Conservation (phyloP, 2,329 filamentous ascomycete genomes). For the Fusarium proliferatum region DNA sequence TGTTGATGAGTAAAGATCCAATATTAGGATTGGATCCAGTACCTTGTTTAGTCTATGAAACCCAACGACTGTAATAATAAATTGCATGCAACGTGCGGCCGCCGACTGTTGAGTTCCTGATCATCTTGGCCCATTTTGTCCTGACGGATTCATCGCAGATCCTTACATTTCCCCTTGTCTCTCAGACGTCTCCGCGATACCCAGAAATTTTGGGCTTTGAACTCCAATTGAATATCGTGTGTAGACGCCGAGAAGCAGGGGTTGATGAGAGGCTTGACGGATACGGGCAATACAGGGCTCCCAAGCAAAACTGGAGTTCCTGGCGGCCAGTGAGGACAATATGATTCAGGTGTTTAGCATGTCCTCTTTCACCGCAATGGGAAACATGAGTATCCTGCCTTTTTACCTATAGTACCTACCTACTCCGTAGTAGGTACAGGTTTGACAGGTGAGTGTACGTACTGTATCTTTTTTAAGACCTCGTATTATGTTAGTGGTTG, state of each 20-base stretch:
- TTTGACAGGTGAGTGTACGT: not conserved
- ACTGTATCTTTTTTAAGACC: slow-evolving; percentile 8
- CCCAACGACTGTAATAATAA: slow-evolving; percentile 6
- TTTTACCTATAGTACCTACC: not conserved
- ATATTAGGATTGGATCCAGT: not conserved
- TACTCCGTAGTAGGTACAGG: not conserved
- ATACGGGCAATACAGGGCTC: slow-evolving; percentile 15
- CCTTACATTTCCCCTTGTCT: not conserved
- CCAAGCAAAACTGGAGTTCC: slow-evolving; percentile 10
- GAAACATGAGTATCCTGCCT: slow-evolving; percentile 1
- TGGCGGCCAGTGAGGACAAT: slow-evolving; percentile 11
- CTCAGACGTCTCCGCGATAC: slow-evolving; percentile 14
- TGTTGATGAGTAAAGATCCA: not conserved
- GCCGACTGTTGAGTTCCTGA: slow-evolving; percentile 18
- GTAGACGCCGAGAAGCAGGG: slow-evolving; percentile 37
- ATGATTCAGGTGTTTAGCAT: slow-evolving; percentile 4
- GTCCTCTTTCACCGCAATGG: slow-evolving; percentile 1
- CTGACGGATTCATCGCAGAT: slow-evolving; percentile 20
- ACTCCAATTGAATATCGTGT: slow-evolving; percentile 27
- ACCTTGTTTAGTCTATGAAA: not conserved
- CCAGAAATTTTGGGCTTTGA: not conserved
- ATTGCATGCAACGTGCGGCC: slow-evolving; percentile 25
- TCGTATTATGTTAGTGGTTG: slow-evolving; percentile 11
- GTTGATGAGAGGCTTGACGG: slow-evolving; percentile 13
- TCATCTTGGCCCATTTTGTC: slow-evolving; percentile 22